phyloP scores from a whole-genome alignment of 2,329 filamentous ascomycete species.

The Dactylellina haptotyla region DNA sequence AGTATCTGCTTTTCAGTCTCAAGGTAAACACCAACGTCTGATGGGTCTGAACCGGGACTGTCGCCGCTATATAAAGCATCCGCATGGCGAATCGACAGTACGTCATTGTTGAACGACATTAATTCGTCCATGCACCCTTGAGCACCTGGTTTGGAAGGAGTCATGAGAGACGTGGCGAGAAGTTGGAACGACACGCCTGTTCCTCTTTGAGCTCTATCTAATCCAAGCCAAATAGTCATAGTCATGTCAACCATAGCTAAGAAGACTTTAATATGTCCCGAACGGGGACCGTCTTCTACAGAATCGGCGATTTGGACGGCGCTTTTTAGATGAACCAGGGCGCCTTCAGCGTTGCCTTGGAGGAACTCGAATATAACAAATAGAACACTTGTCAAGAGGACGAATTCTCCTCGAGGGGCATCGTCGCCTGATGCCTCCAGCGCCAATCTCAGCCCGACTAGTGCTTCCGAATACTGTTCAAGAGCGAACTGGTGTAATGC shows the following conservation, averaged over 20 bases:
- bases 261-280: neutral
- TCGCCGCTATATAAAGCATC: neutral
- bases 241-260: neutral
- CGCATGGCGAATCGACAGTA: neutral
- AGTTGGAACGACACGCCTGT: neutral
- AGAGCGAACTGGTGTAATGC: neutral
- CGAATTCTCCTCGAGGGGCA: neutral
- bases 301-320: neutral
- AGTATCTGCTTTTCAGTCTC: neutral
- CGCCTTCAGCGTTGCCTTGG: neutral
- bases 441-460: neutral
- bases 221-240: neutral
- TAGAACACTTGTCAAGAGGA: neutral
- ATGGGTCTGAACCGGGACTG: neutral
- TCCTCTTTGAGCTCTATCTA: neutral
- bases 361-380: neutral
- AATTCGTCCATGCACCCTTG: neutral
- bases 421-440: neutral
- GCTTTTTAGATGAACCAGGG: neutral
- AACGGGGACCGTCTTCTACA: neutral
- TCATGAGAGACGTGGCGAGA: neutral
- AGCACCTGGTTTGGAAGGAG: neutral
- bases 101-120: neutral
- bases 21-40: neutral
- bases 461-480: neutral